These are phyloP conservation scores for Aspergillus floridensis DNA, from an alignment of 2,329 filamentous ascomycete species.

Conservation along the genomic window DNA sequence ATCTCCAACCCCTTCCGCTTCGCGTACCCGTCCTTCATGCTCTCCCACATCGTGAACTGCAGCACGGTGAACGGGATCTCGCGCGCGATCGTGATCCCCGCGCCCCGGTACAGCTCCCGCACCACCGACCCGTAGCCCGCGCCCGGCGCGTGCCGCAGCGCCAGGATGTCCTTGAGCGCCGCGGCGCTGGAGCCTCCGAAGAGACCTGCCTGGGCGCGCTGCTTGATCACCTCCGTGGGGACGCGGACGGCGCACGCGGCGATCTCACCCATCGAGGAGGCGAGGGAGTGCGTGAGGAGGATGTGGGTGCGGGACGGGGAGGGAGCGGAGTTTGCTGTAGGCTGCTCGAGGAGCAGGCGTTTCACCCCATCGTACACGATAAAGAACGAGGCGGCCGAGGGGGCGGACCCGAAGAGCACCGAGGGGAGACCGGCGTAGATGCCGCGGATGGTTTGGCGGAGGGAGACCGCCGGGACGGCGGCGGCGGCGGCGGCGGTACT, in stretches of 20 bases:
- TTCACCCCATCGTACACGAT: constrained; percentile 84
- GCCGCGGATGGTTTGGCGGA: constrained; percentile 81
- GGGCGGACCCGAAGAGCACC: constrained; percentile 85
- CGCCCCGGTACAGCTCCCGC: constrained; percentile 85
- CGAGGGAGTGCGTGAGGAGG: constrained; percentile 69
- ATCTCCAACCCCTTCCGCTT: constrained; percentile 26
- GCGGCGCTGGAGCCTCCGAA: constrained; percentile 67
- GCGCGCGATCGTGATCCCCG: constrained; percentile 86
- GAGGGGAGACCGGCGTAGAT: constrained; percentile 92
- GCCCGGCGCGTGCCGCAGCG: constrained; percentile 44
- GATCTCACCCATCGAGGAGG: constrained; percentile 82
- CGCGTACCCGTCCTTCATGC: constrained; percentile 64
- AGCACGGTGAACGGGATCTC: constrained; percentile 97
- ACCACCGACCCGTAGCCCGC: constrained; percentile 59
- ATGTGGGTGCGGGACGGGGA: constrained; percentile 33
- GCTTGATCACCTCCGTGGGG: constrained; percentile 95
- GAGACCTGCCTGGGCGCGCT: constrained; percentile 85
- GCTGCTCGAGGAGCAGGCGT: constrained; percentile 41
- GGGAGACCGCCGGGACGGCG: constrained; percentile 68
- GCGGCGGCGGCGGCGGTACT: constrained; percentile 54
- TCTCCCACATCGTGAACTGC: constrained; percentile 97
- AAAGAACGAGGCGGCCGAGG: constrained; percentile 96
- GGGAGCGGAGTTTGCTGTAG: constrained; percentile 2
- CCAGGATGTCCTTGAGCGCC: constrained; percentile 69
- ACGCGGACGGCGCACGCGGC: constrained; percentile 90